Evolutionary conservation across 352 stramenopile species (phyloP).

Genomic region (Phytophthora idaei): DNA sequence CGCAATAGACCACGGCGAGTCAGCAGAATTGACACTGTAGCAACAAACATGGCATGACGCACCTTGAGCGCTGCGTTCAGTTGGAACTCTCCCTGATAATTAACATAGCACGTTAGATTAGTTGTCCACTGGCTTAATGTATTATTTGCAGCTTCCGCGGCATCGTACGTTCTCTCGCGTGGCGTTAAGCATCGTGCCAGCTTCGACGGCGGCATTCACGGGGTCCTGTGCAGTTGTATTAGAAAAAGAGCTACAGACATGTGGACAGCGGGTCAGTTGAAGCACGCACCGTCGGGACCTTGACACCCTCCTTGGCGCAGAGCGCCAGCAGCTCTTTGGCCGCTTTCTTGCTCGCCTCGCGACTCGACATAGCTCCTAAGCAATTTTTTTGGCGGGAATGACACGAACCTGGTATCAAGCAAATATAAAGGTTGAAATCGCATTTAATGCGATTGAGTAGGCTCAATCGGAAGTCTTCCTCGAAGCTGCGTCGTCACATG

Average conservation of each 20-base stretch:
- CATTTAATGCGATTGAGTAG: no score
- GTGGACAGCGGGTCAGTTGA: neutral
- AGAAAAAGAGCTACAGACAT: neutral
- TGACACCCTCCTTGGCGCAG: slow-evolving; percentile 79
- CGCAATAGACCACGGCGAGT: neutral
- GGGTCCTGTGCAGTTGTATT: slow-evolving; percentile 43
- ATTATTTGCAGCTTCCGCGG: neutral
- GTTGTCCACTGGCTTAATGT: neutral
- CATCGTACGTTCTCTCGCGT: slow-evolving; percentile 71
- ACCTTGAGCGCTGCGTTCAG: slow-evolving; percentile 73
- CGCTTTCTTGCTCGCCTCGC: slow-evolving; percentile 47
- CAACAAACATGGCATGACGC: slow-evolving; percentile 1
- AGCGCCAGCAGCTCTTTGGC: slow-evolving; percentile 83
- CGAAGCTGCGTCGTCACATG: no score
- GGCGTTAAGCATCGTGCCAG: slow-evolving; percentile 85
- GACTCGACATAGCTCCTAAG: slow-evolving; percentile 30
- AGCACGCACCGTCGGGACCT: slow-evolving; percentile 68
- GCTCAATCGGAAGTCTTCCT: no score
- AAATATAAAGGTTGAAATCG: no score
- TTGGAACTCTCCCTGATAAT: slow-evolving; percentile 68
- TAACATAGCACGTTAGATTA: slow-evolving; percentile 6
- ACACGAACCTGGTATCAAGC: neutral
- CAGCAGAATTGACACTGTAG: neutral
- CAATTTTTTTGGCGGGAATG: slow-evolving; percentile 7
- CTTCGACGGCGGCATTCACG: slow-evolving; percentile 81